Percentiles rank a stretch among this genome's conserved stretches.
Evolutionary conservation across 1,284 basidiomycete genomes (phyloP).

Genomic region (Cutaneotrichosporon cyanovorans): DNA sequence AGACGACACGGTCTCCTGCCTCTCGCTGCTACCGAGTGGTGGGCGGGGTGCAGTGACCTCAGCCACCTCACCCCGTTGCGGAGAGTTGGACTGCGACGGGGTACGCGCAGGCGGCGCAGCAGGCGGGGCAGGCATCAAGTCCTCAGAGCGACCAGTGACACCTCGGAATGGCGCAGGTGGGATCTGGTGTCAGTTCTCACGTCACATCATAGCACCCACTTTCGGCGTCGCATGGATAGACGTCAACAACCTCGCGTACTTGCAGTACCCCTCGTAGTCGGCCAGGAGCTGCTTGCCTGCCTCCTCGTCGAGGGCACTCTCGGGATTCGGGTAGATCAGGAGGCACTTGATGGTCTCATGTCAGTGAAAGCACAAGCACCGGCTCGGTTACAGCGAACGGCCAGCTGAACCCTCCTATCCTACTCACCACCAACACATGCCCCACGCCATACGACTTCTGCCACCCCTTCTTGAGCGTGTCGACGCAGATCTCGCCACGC

Average conservation of each 20-base stretch:
- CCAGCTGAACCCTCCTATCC: no score
- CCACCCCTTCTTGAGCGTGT: conserved; percentile 97
- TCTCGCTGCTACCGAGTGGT: conserved; percentile 26
- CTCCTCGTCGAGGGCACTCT: conserved; percentile 89
- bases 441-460: conserved; percentile 80
- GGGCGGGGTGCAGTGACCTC: conserved; percentile 1
- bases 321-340: conserved; percentile 91
- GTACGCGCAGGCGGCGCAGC: conserved; percentile 1
- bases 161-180: conserved; percentile 17
- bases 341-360: conserved; percentile 75
- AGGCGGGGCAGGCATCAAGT: conserved; percentile 13
- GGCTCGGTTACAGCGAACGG: background rate
- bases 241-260: conserved; percentile 34
- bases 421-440: conserved; percentile 66
- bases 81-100: conserved; percentile 1
- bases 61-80: background rate
- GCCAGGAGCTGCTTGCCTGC: conserved; percentile 84
- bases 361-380: no score
- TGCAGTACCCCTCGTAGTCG: conserved; percentile 75
- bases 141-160: background rate
- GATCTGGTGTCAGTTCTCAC: conserved; percentile 4
- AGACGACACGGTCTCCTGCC: conserved; percentile 30
- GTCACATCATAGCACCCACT: background rate
- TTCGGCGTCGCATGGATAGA: conserved; percentile 26
- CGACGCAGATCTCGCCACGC: conserved; percentile 89